Evolutionary conservation across 805 yeast species (phyloP).

Genomic region (Pichia paraexigua): DNA sequence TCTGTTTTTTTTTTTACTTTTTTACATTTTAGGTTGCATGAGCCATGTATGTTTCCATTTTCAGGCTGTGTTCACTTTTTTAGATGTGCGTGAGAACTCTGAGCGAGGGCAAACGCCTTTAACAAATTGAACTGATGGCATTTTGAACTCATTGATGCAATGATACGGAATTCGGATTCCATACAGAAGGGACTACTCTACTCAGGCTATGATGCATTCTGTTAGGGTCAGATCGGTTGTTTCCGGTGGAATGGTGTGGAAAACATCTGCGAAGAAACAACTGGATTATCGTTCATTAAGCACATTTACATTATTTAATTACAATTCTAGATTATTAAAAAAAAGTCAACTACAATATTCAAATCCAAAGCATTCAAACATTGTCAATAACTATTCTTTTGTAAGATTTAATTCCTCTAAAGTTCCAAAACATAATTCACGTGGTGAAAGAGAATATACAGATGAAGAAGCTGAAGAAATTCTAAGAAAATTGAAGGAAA

Average conservation of each 20-base stretch:
- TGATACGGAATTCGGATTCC: not conserved
- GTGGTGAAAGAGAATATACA: conserved; percentile 22
- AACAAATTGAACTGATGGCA: too few relatives aligned
- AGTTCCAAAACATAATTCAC: conserved; percentile 16
- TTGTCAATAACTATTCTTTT: too few relatives aligned
- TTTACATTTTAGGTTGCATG: not conserved
- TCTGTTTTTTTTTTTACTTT: not conserved
- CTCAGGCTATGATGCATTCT: not conserved
- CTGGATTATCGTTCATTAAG: not conserved
- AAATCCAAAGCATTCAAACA: too few relatives aligned
- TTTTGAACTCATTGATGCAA: too few relatives aligned
- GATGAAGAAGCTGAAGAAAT: conserved; percentile 23
- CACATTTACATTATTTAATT: not conserved
- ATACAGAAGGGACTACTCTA: not conserved
- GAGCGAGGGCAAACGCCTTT: not conserved
- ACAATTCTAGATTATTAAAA: not conserved
- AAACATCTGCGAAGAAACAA: not conserved
- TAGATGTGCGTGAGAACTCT: too few relatives aligned
- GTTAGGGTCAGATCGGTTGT: not conserved
- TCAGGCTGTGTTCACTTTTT: not conserved
- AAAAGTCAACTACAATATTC: not conserved
- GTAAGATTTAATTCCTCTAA: conserved; percentile 11
- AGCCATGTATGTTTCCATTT: not conserved
- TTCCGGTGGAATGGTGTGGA: not conserved
- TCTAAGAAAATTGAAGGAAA: conserved; percentile 17